A percentile compares a stretch with the other conserved stretches of the same genome.
phyloP scores from a whole-genome alignment of 352 stramenopile species.

The Globisporangium irregulare region DNA sequence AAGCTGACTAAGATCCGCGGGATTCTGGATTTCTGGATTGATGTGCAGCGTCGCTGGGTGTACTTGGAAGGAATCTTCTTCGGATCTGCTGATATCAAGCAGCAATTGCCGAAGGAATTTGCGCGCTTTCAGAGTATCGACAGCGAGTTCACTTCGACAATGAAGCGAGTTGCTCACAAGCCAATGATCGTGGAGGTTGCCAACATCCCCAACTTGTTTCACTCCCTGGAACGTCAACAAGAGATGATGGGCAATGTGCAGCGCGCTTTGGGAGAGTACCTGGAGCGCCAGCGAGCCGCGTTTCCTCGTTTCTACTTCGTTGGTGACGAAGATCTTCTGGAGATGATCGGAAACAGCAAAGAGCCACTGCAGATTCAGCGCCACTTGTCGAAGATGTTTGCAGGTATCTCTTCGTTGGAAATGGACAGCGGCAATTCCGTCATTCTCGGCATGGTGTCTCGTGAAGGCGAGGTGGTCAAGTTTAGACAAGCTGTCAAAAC shows the following conservation, averaged over 20 bases:
- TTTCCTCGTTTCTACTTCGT: constrained; percentile 99
- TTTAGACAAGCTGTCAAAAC: constrained; percentile 94
- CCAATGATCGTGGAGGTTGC: constrained; percentile 96
- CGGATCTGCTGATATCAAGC: constrained; percentile 97
- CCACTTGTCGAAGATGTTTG: constrained; percentile 99
- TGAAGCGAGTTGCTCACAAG: constrained; percentile 96
- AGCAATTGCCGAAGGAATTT: constrained; percentile 98
- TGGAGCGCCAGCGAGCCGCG: constrained; percentile 96
- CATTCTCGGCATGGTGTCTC: constrained; percentile 94
- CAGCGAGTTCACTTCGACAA: constrained; percentile 98
- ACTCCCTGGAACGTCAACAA: constrained; percentile 92
- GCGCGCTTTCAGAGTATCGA: constrained; percentile 98
- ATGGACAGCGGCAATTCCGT: constrained; percentile 71
- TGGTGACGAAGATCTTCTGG: constrained; percentile 99
- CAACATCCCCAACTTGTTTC: constrained; percentile 89
- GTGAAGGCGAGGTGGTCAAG: constrained; percentile 97
- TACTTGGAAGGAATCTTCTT: constrained; percentile 99
- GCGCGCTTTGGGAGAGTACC: constrained; percentile 98
- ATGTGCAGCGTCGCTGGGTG: constrained; percentile 99
- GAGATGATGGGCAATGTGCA: constrained; percentile 99
- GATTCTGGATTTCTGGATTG: constrained; percentile 99
- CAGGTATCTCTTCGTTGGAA: constrained; percentile 93
- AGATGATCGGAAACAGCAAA: constrained; percentile 99
- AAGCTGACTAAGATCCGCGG: constrained; percentile 95
- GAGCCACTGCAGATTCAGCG: constrained; percentile 97